Base-by-base conservation (phyloP, 306 rosid species). In the Malus domestica region DNA sequence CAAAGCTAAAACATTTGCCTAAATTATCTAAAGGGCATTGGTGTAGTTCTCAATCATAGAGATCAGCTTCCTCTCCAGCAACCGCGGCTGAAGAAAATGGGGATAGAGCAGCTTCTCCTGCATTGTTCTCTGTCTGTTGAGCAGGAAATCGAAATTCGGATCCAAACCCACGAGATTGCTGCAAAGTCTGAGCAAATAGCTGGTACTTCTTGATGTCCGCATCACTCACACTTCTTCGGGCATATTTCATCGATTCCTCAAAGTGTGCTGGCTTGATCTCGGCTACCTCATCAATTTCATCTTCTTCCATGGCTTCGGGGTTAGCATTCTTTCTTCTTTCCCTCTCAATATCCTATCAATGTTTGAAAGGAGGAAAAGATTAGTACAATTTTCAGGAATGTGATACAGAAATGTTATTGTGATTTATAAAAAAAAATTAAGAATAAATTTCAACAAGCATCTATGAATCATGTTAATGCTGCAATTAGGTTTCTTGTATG, bases 241-340 rank as follows among this genome's bases (percentile, higher is more conserved):
- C 92, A 83, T 68, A 88, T 82, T 90, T 90, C 55, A 51, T 51
- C 3, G 55, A 51, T 51, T 15, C 55, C 55, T 88, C 92, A 5
- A 90, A 90, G 77, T 86, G 96, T 4, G 84, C 73, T 46, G 90
- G 82, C 76, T 86, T 90, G 74, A 90, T 90, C 82, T 86, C 90
- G 0, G 88, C 57, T 2, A 80, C 80, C 57, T 83, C 89, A 4
- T 81, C 85, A 38, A 12, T 60, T 13, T 79, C 87, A 59, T 88
- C 92, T 72, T 88, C 89, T 77, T 88, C 95, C 95, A 86, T 88
- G 46, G 87, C 89, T 81, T 86, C 95, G 23, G 89, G 85, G 77
- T 83, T 86, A 66, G 78, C 90, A 16, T 22, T 59, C 69, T 42
- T 74, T 81, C 77, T 88, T 62, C 78, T 90, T 86, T 90, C 88